Percentiles rank a stretch among this genome's conserved stretches.
Conservation (phyloP, 345 rosid genomes). For the Populus tremula region DNA sequence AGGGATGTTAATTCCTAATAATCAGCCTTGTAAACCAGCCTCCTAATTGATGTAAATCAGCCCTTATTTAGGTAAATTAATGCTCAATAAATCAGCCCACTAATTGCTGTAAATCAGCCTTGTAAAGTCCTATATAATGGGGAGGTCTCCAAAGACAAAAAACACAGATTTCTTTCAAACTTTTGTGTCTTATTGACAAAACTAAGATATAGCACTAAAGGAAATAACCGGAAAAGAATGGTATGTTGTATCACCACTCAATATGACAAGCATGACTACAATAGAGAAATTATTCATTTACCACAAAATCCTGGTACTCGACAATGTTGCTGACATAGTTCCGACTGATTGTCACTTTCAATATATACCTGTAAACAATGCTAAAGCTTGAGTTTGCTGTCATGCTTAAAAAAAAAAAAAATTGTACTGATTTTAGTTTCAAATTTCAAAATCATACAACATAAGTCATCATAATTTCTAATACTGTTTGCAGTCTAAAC, state of each 20-base stretch:
- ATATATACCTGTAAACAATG: slow-evolving; percentile 63
- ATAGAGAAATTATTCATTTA: slow-evolving; percentile 22
- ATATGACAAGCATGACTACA: neutral
- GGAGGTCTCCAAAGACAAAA: too few relatives aligned
- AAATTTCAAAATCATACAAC: neutral
- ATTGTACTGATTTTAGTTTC: neutral
- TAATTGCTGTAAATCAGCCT: too few relatives aligned
- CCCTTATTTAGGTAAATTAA: too few relatives aligned
- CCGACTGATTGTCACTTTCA: slow-evolving; percentile 85
- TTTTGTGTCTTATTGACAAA: too few relatives aligned
- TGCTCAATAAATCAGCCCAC: too few relatives aligned
- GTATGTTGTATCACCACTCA: neutral
- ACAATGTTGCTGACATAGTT: slow-evolving; percentile 88
- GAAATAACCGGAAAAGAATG: neutral
- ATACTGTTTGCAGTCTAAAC: neutral
- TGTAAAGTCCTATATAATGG: too few relatives aligned
- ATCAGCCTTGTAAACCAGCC: too few relatives aligned
- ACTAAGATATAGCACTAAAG: neutral
- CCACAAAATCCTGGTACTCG: slow-evolving; percentile 92
- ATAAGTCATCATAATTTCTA: neutral
- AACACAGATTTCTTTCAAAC: too few relatives aligned
- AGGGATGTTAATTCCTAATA: too few relatives aligned
- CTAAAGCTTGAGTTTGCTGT: neutral
- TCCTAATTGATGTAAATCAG: too few relatives aligned
- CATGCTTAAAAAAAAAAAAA: neutral